Evolutionary conservation across 2,329 filamentous ascomycete species (phyloP), one percentile per base, ranked within the genome.

Genomic region (Aplosporella prunicola): DNA sequence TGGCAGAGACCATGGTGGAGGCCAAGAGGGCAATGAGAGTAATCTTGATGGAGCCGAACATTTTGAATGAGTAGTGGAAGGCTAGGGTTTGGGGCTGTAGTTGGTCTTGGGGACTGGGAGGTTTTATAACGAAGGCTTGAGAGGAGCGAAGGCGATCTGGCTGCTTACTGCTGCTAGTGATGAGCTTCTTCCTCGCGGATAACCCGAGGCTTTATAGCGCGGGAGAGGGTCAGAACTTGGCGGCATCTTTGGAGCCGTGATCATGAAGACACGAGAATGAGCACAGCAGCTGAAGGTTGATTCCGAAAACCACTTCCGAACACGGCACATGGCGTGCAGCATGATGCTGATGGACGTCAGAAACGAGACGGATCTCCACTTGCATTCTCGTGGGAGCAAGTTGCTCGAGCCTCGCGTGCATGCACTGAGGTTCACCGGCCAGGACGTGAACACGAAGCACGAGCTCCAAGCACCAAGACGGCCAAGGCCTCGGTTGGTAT

Each of bases 61-160:
- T 39, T 33, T 6, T 39, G 15, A 18, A 35, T 24, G 30, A 22
- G 17, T 17, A 14, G 13, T 20, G 18, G 15, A n/a, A n/a, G n/a
- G n/a, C n/a, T n/a, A n/a, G n/a, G n/a, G n/a, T n/a, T n/a, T 44
- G 30, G 44, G 44, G 14, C 20, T 39, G 38, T 46, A 48, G 31
- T 30, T 45, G 24, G 44, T 42, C 11, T 43, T 48, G 10, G 45
- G 47, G 32, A 47, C 39, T 8, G 47, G 40, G 15, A 45, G 45
- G 14, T 40, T 43, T 11, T 45, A 44, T 2, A 43, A 41, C 7
- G 43, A 20, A 20, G 16, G 17, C 15, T 39, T n/a, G n/a, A n/a
- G 24, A 28, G 28, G 37, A 39, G 37, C 39, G 18, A 41, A 23
- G 20, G 37, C 30, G 42, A 24, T 42, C 23, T 9, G 39, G 44